A percentile compares a stretch with the other conserved stretches of the same genome.
Conservation (phyloP, 768 basidiomycete species). For the Suillus weaverae region DNA sequence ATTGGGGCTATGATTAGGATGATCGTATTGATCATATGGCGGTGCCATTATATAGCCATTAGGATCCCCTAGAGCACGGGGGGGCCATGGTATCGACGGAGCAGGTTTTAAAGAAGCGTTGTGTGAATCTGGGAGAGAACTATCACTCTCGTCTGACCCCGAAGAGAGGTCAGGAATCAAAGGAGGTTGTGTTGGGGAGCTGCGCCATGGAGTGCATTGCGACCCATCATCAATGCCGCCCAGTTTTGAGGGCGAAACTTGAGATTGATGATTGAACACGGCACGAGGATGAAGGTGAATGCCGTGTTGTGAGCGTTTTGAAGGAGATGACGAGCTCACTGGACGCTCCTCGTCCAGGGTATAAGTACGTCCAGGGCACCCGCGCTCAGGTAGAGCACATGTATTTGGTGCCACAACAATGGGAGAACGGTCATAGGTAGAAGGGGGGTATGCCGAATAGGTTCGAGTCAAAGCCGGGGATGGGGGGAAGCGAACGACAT, state of each 20-base stretch:
- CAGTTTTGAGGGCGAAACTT: conserved; percentile 2
- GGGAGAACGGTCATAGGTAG: conserved; percentile 75
- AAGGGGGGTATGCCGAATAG: conserved; percentile 43
- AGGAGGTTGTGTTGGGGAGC: conserved; percentile 38
- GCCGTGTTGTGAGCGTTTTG: conserved; percentile 26
- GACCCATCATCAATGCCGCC: conserved; percentile 13
- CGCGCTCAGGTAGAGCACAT: conserved; percentile 77
- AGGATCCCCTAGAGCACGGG: conserved; percentile 14
- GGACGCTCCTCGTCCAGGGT: conserved; percentile 40
- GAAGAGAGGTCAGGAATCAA: conserved; percentile 62
- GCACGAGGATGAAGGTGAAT: conserved; percentile 50
- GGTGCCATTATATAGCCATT: conserved; percentile 7
- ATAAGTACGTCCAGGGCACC: conserved; percentile 74
- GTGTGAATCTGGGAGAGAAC: conserved; percentile 37
- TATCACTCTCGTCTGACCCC: conserved; percentile 67
- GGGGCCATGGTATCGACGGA: conserved; percentile 25
- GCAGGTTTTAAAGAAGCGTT: conserved; percentile 11
- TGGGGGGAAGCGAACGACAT: conserved; percentile 54
- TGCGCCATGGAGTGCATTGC: conserved; percentile 14
- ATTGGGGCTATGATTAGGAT: conserved; percentile 5
- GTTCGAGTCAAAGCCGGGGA: conserved; percentile 35
- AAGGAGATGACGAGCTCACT: conserved; percentile 15
- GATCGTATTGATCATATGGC: conserved; percentile 6
- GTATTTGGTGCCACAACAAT: conserved; percentile 71
- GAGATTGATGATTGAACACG: conserved; percentile 18